Base-by-base conservation (phyloP, 345 rosid species). In the Ceriops tagal region DNA sequence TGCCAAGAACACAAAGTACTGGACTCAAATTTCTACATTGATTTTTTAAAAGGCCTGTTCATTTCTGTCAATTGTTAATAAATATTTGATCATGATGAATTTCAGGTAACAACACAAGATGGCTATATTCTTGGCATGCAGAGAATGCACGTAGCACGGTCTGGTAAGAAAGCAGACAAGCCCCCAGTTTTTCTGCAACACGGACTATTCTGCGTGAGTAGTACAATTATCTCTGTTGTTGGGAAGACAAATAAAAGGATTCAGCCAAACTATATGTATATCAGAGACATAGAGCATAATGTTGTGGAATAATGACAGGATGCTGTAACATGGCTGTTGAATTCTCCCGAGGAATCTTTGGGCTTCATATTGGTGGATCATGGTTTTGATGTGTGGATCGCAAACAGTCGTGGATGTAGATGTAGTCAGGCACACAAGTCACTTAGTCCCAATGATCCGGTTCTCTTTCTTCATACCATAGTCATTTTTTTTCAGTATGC, bases 131-230 rank as follows among this genome's bases (percentile, higher is more conserved):
- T 82, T 16, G 70, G 86, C 61, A 26, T 85, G 30, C 85, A 83
- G 76, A 83, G 89, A 72, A 81, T 83, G 49, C 79, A 80, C 1
- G 71, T 31, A 6, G 55, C 46, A 13, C 62, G 30, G 32, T 74
- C 82, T 0, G 77, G 83, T 3, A 61, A 55, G 57, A 11, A n/a
- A 6, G 78, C 80, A 19, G 49, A 68, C 69, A 83, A 79, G 65
- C 81, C 85, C 22, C 86, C 89, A 3, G 84, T 85, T 71, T 72
- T 85, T n/a, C 62, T 85, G 6, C 89, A 85, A 21, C 89, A 85
- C 65, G 85, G 86, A 43, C 43, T 85, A 24, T 34, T 82, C 63
- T 55, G 68, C 79, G 84, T 82, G 57, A 66, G 82, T 63, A 53
- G 24, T 31, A 18, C 16, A 22, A 56, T 27, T 56, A 56, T 21